Percentiles rank a stretch among this genome's conserved stretches.
Evolutionary conservation across 306 rosid genomes (phyloP).

Genomic region (Trifolium fragiferum): DNA sequence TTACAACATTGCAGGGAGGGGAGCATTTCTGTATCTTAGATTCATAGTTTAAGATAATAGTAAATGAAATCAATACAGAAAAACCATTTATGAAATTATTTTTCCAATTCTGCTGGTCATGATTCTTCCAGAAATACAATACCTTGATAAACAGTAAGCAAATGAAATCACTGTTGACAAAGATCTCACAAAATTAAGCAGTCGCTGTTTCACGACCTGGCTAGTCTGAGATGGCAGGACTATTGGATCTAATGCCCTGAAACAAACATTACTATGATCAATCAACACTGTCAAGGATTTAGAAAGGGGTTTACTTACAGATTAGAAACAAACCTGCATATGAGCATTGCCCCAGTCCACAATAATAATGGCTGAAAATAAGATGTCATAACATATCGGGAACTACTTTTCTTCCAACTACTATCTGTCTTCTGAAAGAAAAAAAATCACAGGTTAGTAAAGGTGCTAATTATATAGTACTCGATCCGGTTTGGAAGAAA

Average conservation of each 20-base stretch:
- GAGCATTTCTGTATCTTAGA: conserved; percentile 25
- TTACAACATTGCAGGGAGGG: conserved; percentile 9
- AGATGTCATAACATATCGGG: conserved; percentile 62
- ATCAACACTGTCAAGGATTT: conserved; percentile 41
- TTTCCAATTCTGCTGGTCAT: conserved; percentile 18
- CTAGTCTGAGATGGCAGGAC: conserved; percentile 77
- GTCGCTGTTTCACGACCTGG: conserved; percentile 88
- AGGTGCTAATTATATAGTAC: conserved; percentile 28
- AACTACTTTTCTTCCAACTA: conserved; percentile 86
- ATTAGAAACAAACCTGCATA: conserved; percentile 76
- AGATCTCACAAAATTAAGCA: conserved; percentile 76
- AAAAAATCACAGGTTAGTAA: conserved; percentile 29
- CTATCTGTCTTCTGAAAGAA: conserved; percentile 74
- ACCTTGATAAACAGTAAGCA: conserved; percentile 91
- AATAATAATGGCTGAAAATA: conserved; percentile 87
- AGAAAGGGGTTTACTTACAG: conserved; percentile 18
- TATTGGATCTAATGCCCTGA: conserved; percentile 89
- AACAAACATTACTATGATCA: conserved; percentile 45
- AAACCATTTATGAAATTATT: conserved; percentile 1
- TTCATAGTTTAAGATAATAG: conserved; percentile 1
- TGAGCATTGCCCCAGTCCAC: conserved; percentile 83
- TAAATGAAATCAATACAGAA: conserved; percentile 17
- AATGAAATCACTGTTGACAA: conserved; percentile 90
- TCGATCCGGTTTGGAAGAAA: conserved; percentile 38
- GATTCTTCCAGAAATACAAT: conserved; percentile 33